These are phyloP conservation scores for Apiotrichum sp. DNA, from an alignment of 1,284 basidiomycete species.

Conservation along the genomic window DNA sequence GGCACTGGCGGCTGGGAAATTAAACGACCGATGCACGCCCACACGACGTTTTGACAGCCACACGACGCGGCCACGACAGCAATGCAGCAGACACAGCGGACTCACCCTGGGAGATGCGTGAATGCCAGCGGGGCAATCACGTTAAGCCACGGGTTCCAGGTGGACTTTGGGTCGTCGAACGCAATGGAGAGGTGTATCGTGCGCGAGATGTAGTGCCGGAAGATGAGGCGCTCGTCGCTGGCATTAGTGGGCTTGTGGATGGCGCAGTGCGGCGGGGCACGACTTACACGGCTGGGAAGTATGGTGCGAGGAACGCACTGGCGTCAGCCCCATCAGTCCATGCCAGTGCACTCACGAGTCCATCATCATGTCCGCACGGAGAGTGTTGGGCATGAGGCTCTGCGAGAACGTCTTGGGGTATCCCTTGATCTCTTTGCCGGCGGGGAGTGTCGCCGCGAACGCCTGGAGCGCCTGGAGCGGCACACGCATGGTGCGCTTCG, in stretches of 20 bases:
- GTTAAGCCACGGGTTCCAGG: constrained; percentile 38
- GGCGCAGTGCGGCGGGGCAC: too few relatives aligned
- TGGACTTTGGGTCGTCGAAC: constrained; percentile 21
- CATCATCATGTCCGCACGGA: constrained; percentile 27
- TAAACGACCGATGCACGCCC: too few relatives aligned
- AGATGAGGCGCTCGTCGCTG: constrained; percentile 35
- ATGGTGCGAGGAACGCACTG: constrained; percentile 33
- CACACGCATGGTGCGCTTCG: constrained; percentile 7
- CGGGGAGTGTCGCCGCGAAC: constrained; percentile 7
- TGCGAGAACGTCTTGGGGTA: constrained; percentile 13
- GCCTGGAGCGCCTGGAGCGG: constrained; percentile 7
- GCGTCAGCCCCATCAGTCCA: too few relatives aligned
- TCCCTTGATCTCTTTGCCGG: constrained; percentile 14
- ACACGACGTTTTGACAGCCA: too few relatives aligned
- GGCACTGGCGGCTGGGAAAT: too few relatives aligned
- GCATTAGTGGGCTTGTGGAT: too few relatives aligned
- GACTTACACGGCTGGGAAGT: constrained; percentile 30
- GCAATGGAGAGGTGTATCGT: constrained; percentile 37
- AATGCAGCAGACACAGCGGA: neutral
- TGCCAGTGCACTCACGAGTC: constrained; percentile 23
- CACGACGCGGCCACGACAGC: too few relatives aligned
- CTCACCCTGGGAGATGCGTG: constrained; percentile 29
- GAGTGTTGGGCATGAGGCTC: constrained; percentile 17
- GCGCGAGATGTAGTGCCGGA: constrained; percentile 35
- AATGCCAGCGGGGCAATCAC: constrained; percentile 36